Evolutionary conservation across 805 yeast species (phyloP).

Genomic region (Wickerhamomyces queroliae): DNA sequence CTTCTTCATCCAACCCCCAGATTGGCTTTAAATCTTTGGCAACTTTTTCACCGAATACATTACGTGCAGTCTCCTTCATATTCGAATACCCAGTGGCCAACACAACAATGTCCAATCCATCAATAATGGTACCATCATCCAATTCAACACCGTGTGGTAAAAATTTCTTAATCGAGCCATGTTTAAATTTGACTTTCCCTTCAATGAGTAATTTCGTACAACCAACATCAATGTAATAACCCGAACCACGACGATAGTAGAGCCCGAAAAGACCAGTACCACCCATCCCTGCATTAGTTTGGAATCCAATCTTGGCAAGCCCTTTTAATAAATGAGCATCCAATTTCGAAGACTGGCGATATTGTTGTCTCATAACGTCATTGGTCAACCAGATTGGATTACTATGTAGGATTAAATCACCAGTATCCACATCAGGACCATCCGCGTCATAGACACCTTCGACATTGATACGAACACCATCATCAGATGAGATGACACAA

Average conservation of each 20-base stretch:
- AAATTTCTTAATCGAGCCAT: slow-evolving; percentile 30
- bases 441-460: slow-evolving; percentile 30
- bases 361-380: slow-evolving; percentile 31
- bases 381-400: slow-evolving; percentile 30
- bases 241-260: slow-evolving; percentile 37
- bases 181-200: slow-evolving; percentile 32
- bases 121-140: slow-evolving; percentile 30
- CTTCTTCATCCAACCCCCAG: slow-evolving; percentile 39
- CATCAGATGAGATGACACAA: slow-evolving; percentile 32
- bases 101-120: slow-evolving; percentile 33
- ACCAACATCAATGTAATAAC: slow-evolving; percentile 42
- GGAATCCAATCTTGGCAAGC: slow-evolving; percentile 31
- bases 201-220: slow-evolving; percentile 33
- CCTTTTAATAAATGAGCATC: slow-evolving; percentile 29
- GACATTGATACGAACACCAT: slow-evolving; percentile 25
- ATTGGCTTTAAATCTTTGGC: slow-evolving; percentile 31
- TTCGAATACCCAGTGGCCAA: slow-evolving; percentile 40
- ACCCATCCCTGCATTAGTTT: slow-evolving; percentile 36
- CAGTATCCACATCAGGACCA: slow-evolving; percentile 32
- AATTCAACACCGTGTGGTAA: slow-evolving; percentile 32
- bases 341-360: slow-evolving; percentile 25
- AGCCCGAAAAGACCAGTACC: slow-evolving; percentile 37
- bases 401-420: slow-evolving; percentile 32
- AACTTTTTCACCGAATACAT: slow-evolving; percentile 31
- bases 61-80: slow-evolving; percentile 35